Conservation (phyloP, 2,329 filamentous ascomycete genomes). For the Myriosclerotinia curreyana region DNA sequence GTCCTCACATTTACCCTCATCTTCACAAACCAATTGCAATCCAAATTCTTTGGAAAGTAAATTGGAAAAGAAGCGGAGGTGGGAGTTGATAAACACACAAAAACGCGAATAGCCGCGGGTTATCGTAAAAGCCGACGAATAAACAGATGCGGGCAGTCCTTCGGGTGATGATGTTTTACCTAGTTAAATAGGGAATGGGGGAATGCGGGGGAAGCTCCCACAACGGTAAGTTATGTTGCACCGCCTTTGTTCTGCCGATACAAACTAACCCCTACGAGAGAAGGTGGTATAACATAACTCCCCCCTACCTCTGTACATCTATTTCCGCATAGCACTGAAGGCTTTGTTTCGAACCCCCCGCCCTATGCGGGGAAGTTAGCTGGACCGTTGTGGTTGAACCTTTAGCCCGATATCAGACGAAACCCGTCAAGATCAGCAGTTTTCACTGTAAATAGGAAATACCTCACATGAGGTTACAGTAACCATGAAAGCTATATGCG, state of each 20-base stretch:
- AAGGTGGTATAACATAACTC: no score
- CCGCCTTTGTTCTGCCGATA: no score
- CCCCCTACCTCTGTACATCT: no score
- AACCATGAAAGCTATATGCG: slow-evolving; percentile 5
- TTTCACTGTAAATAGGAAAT: slow-evolving; percentile 13
- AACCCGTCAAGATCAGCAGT: slow-evolving; percentile 14
- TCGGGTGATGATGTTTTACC: background rate
- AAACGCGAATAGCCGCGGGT: background rate
- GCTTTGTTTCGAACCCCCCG: no score
- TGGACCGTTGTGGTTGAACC: background rate
- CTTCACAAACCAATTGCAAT: slow-evolving; percentile 17
- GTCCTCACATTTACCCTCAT: slow-evolving; percentile 35
- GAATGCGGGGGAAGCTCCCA: slow-evolving; percentile 9
- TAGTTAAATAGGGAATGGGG: background rate
- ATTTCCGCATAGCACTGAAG: no score
- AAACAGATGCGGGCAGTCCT: background rate
- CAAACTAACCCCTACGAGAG: no score
- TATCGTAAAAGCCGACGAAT: background rate
- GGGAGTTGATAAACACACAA: background rate
- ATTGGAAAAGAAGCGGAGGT: background rate
- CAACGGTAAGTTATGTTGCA: no score
- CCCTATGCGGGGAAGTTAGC: background rate
- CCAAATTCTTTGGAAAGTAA: background rate
- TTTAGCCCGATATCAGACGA: slow-evolving; percentile 15
- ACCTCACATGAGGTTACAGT: slow-evolving; percentile 4